phyloP scores from a whole-genome alignment of 2,329 filamentous ascomycete genomes.

The Cytospora piceae region DNA sequence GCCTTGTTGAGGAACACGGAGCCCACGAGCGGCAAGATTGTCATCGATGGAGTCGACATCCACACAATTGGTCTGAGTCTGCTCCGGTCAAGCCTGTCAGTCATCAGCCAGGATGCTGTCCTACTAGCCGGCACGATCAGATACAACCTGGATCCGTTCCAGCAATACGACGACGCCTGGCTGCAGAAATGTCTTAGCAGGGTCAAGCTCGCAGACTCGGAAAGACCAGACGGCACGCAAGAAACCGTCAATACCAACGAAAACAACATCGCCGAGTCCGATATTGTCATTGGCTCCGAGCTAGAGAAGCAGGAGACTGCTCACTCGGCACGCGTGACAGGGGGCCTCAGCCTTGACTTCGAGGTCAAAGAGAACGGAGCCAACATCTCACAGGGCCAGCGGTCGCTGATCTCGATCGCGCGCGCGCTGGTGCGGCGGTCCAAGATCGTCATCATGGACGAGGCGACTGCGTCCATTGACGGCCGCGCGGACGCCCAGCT shows the following conservation, averaged over 20 bases:
- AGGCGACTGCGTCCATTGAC: conserved; percentile 72
- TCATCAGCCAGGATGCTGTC: conserved; percentile 60
- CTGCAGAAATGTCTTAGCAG: conserved; percentile 26
- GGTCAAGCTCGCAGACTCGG: conserved; percentile 16
- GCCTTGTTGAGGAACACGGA: conserved; percentile 16
- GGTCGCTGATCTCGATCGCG: conserved; percentile 73
- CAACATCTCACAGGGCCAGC: conserved; percentile 72
- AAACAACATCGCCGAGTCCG: background rate
- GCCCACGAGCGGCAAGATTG: conserved; percentile 47
- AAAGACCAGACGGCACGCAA: background rate
- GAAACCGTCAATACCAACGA: background rate
- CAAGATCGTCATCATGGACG: conserved; percentile 75
- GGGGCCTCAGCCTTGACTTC: conserved; percentile 14
- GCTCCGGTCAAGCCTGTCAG: conserved; percentile 53
- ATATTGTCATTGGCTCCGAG: background rate
- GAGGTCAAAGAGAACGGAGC: conserved; percentile 69
- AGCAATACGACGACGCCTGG: conserved; percentile 27
- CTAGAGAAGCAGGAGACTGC: conserved; percentile 14
- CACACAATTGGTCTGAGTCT: conserved; percentile 45
- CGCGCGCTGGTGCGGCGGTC: conserved; percentile 69
- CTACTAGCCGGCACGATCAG: conserved; percentile 58
- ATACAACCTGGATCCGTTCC: conserved; percentile 56
- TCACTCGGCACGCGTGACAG: background rate
- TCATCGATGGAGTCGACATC: conserved; percentile 69
- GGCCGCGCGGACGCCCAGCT: conserved; percentile 76